A percentile compares a stretch with the other conserved stretches of the same genome.
phyloP scores from a whole-genome alignment of 257 asterid species.

The Solanum sitiens region DNA sequence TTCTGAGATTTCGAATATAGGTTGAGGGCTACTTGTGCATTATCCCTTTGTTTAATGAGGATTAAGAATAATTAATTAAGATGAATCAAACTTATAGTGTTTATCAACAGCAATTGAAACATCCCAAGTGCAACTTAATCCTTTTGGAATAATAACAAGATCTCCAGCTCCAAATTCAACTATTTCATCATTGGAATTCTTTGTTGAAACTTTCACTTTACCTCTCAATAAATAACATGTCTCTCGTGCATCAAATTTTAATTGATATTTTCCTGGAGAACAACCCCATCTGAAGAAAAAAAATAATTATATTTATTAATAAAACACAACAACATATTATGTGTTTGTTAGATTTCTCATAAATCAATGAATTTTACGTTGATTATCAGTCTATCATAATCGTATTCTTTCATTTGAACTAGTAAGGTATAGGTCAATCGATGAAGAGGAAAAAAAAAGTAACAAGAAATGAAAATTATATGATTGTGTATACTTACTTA shows the following conservation, averaged over 20 bases:
- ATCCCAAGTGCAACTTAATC: constrained; percentile 93
- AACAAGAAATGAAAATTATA: not conserved
- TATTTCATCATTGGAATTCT: constrained; percentile 38
- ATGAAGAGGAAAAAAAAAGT: not conserved
- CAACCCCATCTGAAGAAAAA: constrained; percentile 64
- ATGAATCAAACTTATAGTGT: constrained; percentile 71
- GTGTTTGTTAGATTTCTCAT: not conserved
- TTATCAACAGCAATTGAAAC: constrained; percentile 75
- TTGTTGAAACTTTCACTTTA: constrained; percentile 63
- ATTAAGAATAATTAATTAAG: not conserved
- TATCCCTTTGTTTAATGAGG: too few relatives aligned
- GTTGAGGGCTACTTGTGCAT: too few relatives aligned
- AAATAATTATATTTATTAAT: not conserved
- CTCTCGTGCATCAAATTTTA: constrained; percentile 71
- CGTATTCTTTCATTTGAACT: not conserved
- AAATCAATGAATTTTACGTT: not conserved
- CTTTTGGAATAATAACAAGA: constrained; percentile 72
- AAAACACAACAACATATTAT: not conserved
- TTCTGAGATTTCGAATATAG: too few relatives aligned
- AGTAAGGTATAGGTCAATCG: not conserved
- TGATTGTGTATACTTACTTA: constrained; percentile 41
- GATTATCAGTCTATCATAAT: not conserved
- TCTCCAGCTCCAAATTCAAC: constrained; percentile 89
- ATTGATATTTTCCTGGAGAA: constrained; percentile 76
- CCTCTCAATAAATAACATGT: constrained; percentile 80